phyloP scores from a whole-genome alignment of 2,329 filamentous ascomycete species.

The Coleophoma cylindrospora region DNA sequence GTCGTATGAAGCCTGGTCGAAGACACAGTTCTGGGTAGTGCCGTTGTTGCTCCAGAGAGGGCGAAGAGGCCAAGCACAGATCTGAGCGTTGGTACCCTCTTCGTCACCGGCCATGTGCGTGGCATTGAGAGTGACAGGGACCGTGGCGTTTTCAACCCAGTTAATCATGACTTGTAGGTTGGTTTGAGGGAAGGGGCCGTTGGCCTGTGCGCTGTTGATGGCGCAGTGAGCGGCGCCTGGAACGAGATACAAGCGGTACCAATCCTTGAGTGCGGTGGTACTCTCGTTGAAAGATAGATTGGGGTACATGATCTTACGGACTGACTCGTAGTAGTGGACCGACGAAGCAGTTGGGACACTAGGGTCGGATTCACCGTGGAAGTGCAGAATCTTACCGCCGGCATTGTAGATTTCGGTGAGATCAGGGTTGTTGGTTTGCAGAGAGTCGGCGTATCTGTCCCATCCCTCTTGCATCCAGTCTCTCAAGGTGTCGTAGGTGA shows the following conservation, averaged over 20 bases:
- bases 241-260: slow-evolving; percentile 44
- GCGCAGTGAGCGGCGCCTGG: slow-evolving; percentile 45
- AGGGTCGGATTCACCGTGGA: slow-evolving; percentile 25
- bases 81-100: slow-evolving; percentile 28
- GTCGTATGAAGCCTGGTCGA: slow-evolving; percentile 17
- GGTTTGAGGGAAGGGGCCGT: slow-evolving; percentile 33
- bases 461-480: slow-evolving; percentile 46
- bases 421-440: slow-evolving; percentile 47
- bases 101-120: slow-evolving; percentile 26
- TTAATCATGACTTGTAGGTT: slow-evolving; percentile 68
- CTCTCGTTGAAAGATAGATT: slow-evolving; percentile 25
- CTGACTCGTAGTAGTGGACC: slow-evolving; percentile 45
- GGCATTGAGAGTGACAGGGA: slow-evolving; percentile 31
- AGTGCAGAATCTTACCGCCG: slow-evolving; percentile 3
- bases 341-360: slow-evolving; percentile 45
- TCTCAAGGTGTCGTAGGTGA: slow-evolving; percentile 49
- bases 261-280: slow-evolving; percentile 27
- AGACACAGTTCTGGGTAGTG: slow-evolving; percentile 18
- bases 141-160: slow-evolving; percentile 54
- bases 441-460: slow-evolving; percentile 39
- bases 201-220: slow-evolving; percentile 35
- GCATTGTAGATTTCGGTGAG: slow-evolving; percentile 37
- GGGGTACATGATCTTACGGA: slow-evolving; percentile 38
- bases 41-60: slow-evolving; percentile 20
- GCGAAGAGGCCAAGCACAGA: slow-evolving; percentile 32